phyloP scores from a whole-genome alignment of 106 monocot genomes.

The Dioscorea zingiberensis region DNA sequence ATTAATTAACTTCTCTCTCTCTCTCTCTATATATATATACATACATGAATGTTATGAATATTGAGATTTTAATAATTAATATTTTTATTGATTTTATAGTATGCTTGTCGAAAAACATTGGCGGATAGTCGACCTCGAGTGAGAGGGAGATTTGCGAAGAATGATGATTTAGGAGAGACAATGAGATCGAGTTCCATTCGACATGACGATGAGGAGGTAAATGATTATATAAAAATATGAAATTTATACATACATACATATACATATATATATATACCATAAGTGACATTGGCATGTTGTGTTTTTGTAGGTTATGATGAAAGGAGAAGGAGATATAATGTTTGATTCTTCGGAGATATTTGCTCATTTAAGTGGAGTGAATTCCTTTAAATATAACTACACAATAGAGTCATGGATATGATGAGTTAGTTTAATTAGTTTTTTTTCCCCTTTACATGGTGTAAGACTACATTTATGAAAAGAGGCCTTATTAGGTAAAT shows the following conservation, averaged over 20 bases:
- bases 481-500: too few relatives aligned
- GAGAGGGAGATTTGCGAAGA: constrained; percentile 83
- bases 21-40: too few relatives aligned
- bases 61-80: too few relatives aligned
- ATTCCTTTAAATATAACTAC: constrained; percentile 55
- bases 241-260: too few relatives aligned
- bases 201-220: constrained; percentile 46
- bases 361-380: constrained; percentile 37
- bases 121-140: constrained; percentile 82
- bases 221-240: background rate
- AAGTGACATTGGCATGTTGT: too few relatives aligned
- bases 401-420: constrained; percentile 50
- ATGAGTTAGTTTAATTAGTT: background rate
- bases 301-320: constrained; percentile 29
- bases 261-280: too few relatives aligned
- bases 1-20: too few relatives aligned
- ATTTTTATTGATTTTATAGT: constrained; percentile 24
- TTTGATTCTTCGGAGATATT: constrained; percentile 36
- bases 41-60: too few relatives aligned
- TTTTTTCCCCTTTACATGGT: too few relatives aligned
- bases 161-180: constrained; percentile 56
- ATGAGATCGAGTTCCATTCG: constrained; percentile 16
- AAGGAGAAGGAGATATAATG: constrained; percentile 35
- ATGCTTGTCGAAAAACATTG: constrained; percentile 80
- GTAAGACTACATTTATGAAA: too few relatives aligned